A percentile compares a stretch with the other conserved stretches of the same genome.
Evolutionary conservation across 2,329 filamentous ascomycete species (phyloP).

Genomic region (Penicillium sp.): DNA sequence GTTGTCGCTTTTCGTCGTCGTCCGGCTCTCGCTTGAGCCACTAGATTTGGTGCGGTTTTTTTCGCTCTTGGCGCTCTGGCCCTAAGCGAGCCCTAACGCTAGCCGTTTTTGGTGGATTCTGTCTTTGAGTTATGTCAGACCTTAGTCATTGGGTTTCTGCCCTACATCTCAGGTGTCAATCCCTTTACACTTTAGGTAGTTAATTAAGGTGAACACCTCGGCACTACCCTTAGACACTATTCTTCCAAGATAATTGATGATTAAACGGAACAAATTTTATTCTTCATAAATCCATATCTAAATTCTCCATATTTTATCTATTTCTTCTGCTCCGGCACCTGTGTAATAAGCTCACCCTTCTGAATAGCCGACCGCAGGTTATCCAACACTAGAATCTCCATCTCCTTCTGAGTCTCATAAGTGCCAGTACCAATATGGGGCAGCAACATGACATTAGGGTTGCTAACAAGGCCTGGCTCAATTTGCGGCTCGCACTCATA

Average conservation of each 20-base stretch:
- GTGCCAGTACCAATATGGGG: constrained; percentile 62
- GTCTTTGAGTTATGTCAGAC: constrained; percentile 7
- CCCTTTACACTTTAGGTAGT: neutral
- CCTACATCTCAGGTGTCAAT: neutral
- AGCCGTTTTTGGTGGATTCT: constrained; percentile 22
- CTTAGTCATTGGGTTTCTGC: constrained; percentile 8
- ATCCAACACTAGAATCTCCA: constrained; percentile 59
- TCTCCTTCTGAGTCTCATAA: constrained; percentile 60
- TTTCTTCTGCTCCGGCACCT: constrained; percentile 59
- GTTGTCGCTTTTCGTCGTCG: constrained; percentile 41
- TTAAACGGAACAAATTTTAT: neutral
- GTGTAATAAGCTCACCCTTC: constrained; percentile 57
- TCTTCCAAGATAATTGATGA: neutral
- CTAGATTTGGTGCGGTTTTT: constrained; percentile 40
- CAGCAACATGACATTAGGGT: constrained; percentile 51
- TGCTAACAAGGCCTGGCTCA: constrained; percentile 48
- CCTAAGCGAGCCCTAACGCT: constrained; percentile 46
- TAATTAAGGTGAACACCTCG: neutral
- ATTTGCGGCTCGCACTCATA: constrained; percentile 48
- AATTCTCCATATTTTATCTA: constrained; percentile 4
- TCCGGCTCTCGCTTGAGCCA: constrained; percentile 32
- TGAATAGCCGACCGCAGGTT: constrained; percentile 58
- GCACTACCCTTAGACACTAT: neutral
- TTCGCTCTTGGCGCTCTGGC: constrained; percentile 40
- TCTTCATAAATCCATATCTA: neutral